Evolutionary conservation across 306 rosid species (phyloP), one percentile per base, ranked within the genome.

Genomic region (Rosa lucieae): DNA sequence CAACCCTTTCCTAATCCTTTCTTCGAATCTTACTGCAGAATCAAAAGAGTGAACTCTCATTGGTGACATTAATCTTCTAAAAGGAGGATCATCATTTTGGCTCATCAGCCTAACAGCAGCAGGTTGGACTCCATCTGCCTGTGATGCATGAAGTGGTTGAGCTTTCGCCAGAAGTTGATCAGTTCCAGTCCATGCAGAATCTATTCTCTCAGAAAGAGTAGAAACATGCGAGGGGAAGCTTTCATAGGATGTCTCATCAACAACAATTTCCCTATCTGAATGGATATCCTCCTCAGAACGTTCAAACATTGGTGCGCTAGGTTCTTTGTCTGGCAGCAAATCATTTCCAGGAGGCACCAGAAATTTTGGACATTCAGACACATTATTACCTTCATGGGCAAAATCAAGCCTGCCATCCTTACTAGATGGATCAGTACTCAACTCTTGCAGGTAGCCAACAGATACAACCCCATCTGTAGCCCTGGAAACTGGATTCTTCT

Each of bases 181-280:
- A 39, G 94, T 91, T 78, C 99, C 98, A 0, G 91, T 88, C 99
- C 99, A 96, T 4, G 99, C 96, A 80, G 84, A 90, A 87, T 96
- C 99, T 82, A 96, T 96, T 84, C 90, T 88, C 85, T 91, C 98
- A n/a, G 97, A 90, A 61, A 96, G 97, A 81, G 87, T 90, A 69
- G 99, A 91, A 72, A 83, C 93, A 21, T 74, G 79, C 8, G 80
- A 62, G 17, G 88, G 78, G 4, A 81, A 26, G 77, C 84, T 79
- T 82, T 85, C 87, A 32, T 49, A 75, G 63, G 79, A 62, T 35
- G 84, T 62, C 76, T 21, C 40, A 66, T 78, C 53, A 29, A 58
- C 67, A 73, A 67, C 66, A 76, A 55, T 62, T 80, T 88, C 94
- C 78, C 77, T 87, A 80, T 82, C 92, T 26, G 89, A 84, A 84